phyloP scores from a whole-genome alignment of 495 filamentous ascomycete species.

The Penicillium steckii region DNA sequence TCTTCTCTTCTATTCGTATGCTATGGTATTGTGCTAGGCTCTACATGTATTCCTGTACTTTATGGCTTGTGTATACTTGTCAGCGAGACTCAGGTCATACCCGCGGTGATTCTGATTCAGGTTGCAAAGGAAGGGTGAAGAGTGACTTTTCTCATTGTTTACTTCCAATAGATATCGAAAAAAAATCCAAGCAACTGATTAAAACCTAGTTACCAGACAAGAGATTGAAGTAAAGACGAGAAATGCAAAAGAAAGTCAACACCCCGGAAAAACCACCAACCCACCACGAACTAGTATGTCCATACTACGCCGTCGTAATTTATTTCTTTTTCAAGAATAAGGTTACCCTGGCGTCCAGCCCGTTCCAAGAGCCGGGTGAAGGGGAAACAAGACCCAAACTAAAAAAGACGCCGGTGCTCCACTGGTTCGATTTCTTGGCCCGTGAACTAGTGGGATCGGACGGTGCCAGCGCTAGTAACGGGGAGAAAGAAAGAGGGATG shows the following conservation, averaged over 20 bases:
- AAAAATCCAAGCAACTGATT: too few species aligned
- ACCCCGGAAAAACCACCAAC: background rate
- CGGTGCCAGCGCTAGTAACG: background rate
- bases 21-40: too few species aligned
- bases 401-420: background rate
- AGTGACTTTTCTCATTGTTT: too few species aligned
- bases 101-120: too few species aligned
- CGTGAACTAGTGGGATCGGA: background rate
- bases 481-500: too few species aligned
- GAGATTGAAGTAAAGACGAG: background rate
- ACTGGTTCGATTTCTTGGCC: background rate
- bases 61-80: too few species aligned
- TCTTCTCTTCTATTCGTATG: conserved; percentile 15
- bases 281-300: background rate
- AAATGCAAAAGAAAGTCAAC: background rate
- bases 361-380: background rate
- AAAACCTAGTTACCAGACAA: too few species aligned
- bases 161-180: too few species aligned
- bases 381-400: background rate
- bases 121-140: too few species aligned
- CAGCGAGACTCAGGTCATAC: too few species aligned
- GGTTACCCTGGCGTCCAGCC: background rate
- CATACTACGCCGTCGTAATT: background rate
- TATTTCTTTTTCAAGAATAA: background rate
- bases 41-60: background rate